Evolutionary conservation across 1,139 yeast species (phyloP).

Genomic region (Yamadazyma triangularis): DNA sequence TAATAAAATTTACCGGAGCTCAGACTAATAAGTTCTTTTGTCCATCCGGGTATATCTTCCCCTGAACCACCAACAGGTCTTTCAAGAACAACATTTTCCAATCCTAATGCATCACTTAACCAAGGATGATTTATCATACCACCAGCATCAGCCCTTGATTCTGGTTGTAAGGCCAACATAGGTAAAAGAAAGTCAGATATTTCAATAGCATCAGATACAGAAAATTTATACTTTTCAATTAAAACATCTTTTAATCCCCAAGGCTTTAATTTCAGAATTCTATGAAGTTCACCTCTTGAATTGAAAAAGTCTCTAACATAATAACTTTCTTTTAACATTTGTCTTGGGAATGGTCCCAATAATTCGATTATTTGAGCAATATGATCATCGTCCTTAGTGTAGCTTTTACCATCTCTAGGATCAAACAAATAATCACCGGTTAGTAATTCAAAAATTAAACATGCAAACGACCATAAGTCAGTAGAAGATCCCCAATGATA

Average conservation of each 20-base stretch:
- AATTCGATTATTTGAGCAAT: conserved; percentile 71
- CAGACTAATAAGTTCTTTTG: conserved; percentile 26
- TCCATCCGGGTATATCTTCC: conserved; percentile 77
- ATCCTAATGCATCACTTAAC: conserved; percentile 61
- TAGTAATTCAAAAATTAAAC: conserved; percentile 72
- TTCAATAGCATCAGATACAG: conserved; percentile 48
- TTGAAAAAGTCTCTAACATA: conserved; percentile 44
- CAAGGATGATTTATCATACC: conserved; percentile 77
- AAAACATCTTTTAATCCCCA: conserved; percentile 48
- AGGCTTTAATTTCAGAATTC: conserved; percentile 50
- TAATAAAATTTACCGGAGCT: conserved; percentile 7
- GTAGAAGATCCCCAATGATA: conserved; percentile 50
- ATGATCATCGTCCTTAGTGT: conserved; percentile 79
- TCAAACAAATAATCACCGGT: conserved; percentile 86
- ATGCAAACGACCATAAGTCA: conserved; percentile 57
- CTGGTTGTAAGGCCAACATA: conserved; percentile 70
- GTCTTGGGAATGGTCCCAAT: conserved; percentile 40
- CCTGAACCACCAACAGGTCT: conserved; percentile 62
- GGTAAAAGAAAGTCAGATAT: conserved; percentile 65
- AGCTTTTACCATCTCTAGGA: conserved; percentile 62
- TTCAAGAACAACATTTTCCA: conserved; percentile 52
- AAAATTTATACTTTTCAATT: conserved; percentile 58
- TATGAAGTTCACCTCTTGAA: conserved; percentile 51
- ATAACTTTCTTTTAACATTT: conserved; percentile 40
- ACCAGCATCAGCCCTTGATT: conserved; percentile 72